Evolutionary conservation across 768 basidiomycete species (phyloP).

Genomic region (Sistotremastrum suecicum): DNA sequence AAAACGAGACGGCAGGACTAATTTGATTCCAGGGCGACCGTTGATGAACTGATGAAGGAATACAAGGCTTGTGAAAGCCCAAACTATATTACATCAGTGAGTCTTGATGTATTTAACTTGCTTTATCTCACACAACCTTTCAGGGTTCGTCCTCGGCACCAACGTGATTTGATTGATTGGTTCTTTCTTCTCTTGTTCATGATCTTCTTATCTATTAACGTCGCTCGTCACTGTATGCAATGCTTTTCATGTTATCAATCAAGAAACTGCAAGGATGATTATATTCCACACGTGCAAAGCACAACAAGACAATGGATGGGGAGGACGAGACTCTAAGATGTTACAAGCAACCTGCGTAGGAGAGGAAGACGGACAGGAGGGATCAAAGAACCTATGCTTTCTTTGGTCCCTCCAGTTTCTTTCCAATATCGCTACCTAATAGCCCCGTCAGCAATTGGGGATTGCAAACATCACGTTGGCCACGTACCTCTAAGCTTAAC

Average conservation of each 20-base stretch:
- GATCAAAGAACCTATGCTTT: conserved; percentile 38
- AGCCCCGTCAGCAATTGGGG: conserved; percentile 3
- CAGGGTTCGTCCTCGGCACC: no score
- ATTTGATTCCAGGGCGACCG: conserved; percentile 46
- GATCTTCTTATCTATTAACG: no score
- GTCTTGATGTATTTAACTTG: conserved; percentile 13
- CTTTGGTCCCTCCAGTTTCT: conserved; percentile 69
- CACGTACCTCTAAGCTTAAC: conserved; percentile 79
- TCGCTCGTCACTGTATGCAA: no score
- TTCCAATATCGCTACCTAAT: conserved; percentile 67
- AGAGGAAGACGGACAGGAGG: conserved; percentile 12
- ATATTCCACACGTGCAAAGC: no score
- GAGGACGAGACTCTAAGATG: no score
- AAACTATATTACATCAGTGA: conserved; percentile 81
- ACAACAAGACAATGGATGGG: no score
- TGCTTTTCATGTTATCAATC: no score
- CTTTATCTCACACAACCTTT: no score
- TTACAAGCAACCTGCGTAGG: no score
- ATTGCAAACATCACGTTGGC: not conserved
- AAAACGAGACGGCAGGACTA: not conserved
- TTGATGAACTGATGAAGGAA: conserved; percentile 79
- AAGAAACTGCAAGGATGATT: no score
- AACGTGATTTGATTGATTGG: no score
- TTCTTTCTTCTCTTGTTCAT: no score
- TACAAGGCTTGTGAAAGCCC: conserved; percentile 94